These are phyloP conservation scores for Ogataea nakhonphanomensis DNA, from an alignment of 805 yeast genomes.

Conservation along the genomic window DNA sequence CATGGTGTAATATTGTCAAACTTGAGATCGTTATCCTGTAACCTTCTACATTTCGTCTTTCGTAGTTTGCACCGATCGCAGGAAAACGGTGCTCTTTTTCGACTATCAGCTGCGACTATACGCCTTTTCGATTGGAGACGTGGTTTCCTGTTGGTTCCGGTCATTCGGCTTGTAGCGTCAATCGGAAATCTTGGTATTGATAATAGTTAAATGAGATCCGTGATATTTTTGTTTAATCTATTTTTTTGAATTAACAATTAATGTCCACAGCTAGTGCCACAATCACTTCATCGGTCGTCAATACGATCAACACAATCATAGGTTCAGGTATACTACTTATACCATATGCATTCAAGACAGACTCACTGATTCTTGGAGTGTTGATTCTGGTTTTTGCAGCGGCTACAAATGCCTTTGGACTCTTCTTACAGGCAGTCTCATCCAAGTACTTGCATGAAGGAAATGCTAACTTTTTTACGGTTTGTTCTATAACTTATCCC, in stretches of 20 bases:
- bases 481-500: slow-evolving; percentile 72
- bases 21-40: slow-evolving; percentile 31
- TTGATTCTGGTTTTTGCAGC: slow-evolving; percentile 59
- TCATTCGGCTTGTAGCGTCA: not conserved
- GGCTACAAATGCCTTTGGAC: slow-evolving; percentile 61
- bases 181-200: too few relatives aligned
- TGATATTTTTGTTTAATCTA: not conserved
- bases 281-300: slow-evolving; percentile 56
- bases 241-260: not conserved
- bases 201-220: too few relatives aligned
- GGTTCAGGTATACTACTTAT: slow-evolving; percentile 80
- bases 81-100: slow-evolving; percentile 41
- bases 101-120: slow-evolving; percentile 35
- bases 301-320: slow-evolving; percentile 70
- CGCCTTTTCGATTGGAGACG: slow-evolving; percentile 32
- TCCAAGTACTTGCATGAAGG: slow-evolving; percentile 55
- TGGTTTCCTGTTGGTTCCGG: not conserved
- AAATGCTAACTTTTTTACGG: slow-evolving; percentile 66
- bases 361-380: slow-evolving; percentile 60
- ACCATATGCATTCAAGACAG: slow-evolving; percentile 68
- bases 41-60: slow-evolving; percentile 41
- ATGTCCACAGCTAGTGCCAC: slow-evolving; percentile 38
- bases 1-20: slow-evolving; percentile 41
- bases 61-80: slow-evolving; percentile 45
- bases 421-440: slow-evolving; percentile 58